These are phyloP conservation scores for Epichloe gansuensis DNA, from an alignment of 2,329 filamentous ascomycete genomes.

Conservation along the genomic window DNA sequence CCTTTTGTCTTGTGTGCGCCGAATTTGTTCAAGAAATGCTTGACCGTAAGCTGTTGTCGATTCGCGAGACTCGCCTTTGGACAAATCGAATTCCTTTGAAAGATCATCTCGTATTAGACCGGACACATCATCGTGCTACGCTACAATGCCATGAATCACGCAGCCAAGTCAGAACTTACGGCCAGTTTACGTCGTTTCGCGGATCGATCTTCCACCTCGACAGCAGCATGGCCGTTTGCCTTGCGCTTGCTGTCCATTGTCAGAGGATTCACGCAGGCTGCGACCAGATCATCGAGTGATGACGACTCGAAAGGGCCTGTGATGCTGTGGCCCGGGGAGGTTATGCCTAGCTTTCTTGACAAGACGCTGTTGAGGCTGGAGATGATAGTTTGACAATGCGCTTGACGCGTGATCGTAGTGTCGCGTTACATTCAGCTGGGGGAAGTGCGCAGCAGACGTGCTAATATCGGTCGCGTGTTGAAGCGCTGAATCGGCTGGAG, in stretches of 20 bases:
- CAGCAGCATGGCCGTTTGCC: conserved; percentile 31
- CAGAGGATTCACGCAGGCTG: conserved; percentile 12
- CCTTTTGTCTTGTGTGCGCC: conserved; percentile 70
- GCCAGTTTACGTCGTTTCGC: conserved; percentile 42
- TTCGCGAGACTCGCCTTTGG: conserved; percentile 48
- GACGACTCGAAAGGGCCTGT: conserved; percentile 7
- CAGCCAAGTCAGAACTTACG: conserved; percentile 22
- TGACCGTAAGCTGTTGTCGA: conserved; percentile 60
- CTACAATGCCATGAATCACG: background rate
- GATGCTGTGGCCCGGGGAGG: background rate
- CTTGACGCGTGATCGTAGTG: conserved; percentile 10
- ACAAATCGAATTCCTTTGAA: conserved; percentile 31
- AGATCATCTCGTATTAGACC: conserved; percentile 1
- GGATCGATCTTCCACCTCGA: conserved; percentile 38
- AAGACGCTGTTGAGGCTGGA: background rate
- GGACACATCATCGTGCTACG: too few relatives aligned
- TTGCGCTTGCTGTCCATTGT: conserved; percentile 47
- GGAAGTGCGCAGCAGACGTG: conserved; percentile 2
- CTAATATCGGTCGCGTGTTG: background rate
- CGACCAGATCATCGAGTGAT: conserved; percentile 13
- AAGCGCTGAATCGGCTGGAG: background rate
- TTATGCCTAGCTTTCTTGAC: background rate
- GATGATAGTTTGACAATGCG: conserved; percentile 3
- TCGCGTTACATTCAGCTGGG: conserved; percentile 8
- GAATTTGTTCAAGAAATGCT: conserved; percentile 62